A percentile compares a stretch with the other conserved stretches of the same genome.
Conservation (phyloP, 257 asterid species). For the Gentiana dahurica region DNA sequence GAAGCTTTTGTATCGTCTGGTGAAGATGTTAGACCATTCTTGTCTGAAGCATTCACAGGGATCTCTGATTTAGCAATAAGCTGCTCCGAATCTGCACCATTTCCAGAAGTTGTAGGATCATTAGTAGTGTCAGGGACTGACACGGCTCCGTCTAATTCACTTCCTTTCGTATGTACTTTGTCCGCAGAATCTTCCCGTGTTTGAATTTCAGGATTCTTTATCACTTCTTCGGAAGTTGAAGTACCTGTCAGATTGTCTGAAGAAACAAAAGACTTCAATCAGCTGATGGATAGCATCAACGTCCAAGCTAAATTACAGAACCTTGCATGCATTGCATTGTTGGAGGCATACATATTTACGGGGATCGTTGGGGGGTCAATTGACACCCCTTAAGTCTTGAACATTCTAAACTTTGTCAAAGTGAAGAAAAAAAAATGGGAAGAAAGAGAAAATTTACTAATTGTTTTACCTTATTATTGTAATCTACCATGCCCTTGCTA, state of each 20-base stretch:
- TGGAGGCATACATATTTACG: neutral
- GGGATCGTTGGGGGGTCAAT: too few species aligned
- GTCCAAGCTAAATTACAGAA: neutral
- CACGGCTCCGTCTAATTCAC: conserved; percentile 5
- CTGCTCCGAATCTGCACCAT: conserved; percentile 3
- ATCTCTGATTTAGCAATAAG: conserved; percentile 7
- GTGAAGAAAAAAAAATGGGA: too few species aligned
- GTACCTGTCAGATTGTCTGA: conserved; percentile 1
- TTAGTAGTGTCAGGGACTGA: neutral
- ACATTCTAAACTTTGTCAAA: too few species aligned
- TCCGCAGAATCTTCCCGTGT: neutral
- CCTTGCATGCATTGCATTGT: neutral
- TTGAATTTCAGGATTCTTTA: conserved; percentile 4
- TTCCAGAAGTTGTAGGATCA: conserved; percentile 1
- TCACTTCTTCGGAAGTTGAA: conserved; percentile 1
- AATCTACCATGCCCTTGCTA: neutral
- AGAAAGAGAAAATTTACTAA: too few species aligned
- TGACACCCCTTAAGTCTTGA: too few species aligned
- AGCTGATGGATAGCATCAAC: neutral
- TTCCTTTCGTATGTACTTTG: conserved; percentile 6
- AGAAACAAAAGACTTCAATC: neutral
- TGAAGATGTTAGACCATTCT: conserved; percentile 4
- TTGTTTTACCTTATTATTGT: neutral
- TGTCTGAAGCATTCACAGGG: neutral
- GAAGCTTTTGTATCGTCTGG: neutral